Evolutionary conservation across 805 yeast species (phyloP), one percentile per base, ranked within the genome.

Genomic region (Saccharomycopsis sp.): DNA sequence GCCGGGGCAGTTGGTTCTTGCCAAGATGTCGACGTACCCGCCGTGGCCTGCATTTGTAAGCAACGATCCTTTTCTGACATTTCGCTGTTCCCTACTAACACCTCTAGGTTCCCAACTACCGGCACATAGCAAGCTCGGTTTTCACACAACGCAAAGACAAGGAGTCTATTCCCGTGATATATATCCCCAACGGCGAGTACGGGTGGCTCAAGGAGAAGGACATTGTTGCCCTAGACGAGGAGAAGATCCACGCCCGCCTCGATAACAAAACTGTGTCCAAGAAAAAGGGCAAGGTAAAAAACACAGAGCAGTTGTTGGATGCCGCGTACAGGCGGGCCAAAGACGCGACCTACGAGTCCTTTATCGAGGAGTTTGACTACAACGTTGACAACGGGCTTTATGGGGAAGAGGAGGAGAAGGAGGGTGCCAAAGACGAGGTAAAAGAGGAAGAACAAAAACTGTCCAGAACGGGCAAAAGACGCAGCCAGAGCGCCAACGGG

Each of bases 1-100:
- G 40, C 54, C 61, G 1, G 61, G 61, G 3, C 56, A 60, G 15
- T 34, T 41, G 12, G 59, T 60, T 5, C 51, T 60, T 16, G 63
- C 61, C 14, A 58, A 56, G 40, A 55, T 58, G 61, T 34, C 50
- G 2, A 16, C 51, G 2, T 60, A 50, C 34, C 61, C 63, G 4
- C 59, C 59, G 5, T 60, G 63, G 63, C 63, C 63, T 16, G 63
- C 59, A 44, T 60, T 57, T 50, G 62, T 59, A 53, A 12, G 61
- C 56, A 24, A 16, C 24, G 24, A n/a, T n/a, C n/a, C n/a, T n/a
- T n/a, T n/a, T n/a, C n/a, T n/a, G n/a, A n/a, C n/a, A n/a, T n/a
- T n/a, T n/a, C n/a, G n/a, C n/a, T n/a, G n/a, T n/a, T n/a, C n/a
- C 20, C 8, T 53, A 53, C 59, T 56, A 56, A 52, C 59, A 9